phyloP scores from a whole-genome alignment of 768 basidiomycete genomes.

The Tephrocybe sp. region DNA sequence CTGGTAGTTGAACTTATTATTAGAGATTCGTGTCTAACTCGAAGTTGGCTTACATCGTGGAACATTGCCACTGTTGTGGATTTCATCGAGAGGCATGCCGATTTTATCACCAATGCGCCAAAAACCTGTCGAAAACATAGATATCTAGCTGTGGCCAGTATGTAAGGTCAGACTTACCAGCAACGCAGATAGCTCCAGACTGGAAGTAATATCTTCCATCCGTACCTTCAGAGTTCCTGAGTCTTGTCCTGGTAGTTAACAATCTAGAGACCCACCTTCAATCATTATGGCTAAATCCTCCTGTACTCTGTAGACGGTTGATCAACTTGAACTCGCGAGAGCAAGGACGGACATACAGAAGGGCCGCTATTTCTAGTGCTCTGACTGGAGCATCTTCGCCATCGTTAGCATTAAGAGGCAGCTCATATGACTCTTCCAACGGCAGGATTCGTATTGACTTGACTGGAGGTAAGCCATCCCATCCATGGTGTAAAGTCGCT shows the following conservation, averaged over 20 bases:
- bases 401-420: slow-evolving; percentile 39
- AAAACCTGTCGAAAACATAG: slow-evolving; percentile 45
- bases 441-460: slow-evolving; percentile 50
- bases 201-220: slow-evolving; percentile 77
- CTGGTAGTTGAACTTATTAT: slow-evolving; percentile 24
- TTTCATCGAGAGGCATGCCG: slow-evolving; percentile 68
- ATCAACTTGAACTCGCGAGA: neutral
- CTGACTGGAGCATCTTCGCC: slow-evolving; percentile 37
- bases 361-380: slow-evolving; percentile 59
- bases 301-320: slow-evolving; percentile 36
- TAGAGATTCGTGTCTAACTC: neutral
- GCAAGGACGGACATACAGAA: slow-evolving; percentile 46
- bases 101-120: slow-evolving; percentile 80
- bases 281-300: slow-evolving; percentile 61
- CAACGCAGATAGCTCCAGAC: slow-evolving; percentile 63
- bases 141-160: neutral
- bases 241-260: slow-evolving; percentile 2
- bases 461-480: slow-evolving; percentile 48
- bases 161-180: slow-evolving; percentile 38
- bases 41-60: slow-evolving; percentile 56
- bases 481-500: slow-evolving; percentile 28
- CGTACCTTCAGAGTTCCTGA: slow-evolving; percentile 33
- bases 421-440: slow-evolving; percentile 43
- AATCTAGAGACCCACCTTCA: slow-evolving; percentile 38
- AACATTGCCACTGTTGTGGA: slow-evolving; percentile 68